Evolutionary conservation across 106 monocot genomes (phyloP).

Genomic region (Gastrodia elata): DNA sequence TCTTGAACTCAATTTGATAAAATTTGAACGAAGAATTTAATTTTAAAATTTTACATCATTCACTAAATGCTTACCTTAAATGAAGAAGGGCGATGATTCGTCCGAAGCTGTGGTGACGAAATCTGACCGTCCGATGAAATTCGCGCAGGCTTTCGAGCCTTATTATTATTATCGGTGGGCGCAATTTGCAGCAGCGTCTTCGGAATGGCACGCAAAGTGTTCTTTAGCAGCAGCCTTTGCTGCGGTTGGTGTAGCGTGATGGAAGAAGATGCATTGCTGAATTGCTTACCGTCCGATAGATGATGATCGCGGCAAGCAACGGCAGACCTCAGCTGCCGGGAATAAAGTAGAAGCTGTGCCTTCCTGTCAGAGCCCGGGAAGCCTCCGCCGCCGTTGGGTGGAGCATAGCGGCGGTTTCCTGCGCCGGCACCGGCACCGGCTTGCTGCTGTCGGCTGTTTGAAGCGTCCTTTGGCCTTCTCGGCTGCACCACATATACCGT

Average conservation of each 20-base stretch:
- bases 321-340: conserved; percentile 1
- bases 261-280: too few relatives aligned
- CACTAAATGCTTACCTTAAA: too few relatives aligned
- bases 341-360: conserved; percentile 3
- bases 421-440: neutral
- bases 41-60: too few relatives aligned
- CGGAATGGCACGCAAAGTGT: too few relatives aligned
- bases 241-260: neutral
- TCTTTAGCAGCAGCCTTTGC: neutral
- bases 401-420: neutral
- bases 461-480: neutral
- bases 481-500: neutral
- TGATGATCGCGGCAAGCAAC: neutral
- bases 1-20: too few relatives aligned
- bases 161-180: too few relatives aligned
- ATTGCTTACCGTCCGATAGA: too few relatives aligned
- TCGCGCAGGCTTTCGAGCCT: too few relatives aligned
- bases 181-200: neutral
- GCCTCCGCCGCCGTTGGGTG: neutral
- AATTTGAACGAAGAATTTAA: too few relatives aligned
- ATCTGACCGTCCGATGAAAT: too few relatives aligned
- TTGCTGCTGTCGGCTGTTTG: neutral
- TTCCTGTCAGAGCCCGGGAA: conserved; percentile 3
- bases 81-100: too few relatives aligned
- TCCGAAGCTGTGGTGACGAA: too few relatives aligned